Evolutionary conservation across 2,329 filamentous ascomycete species (phyloP), one percentile per base, ranked within the genome.

Genomic region (Beauveria rudraprayagi): DNA sequence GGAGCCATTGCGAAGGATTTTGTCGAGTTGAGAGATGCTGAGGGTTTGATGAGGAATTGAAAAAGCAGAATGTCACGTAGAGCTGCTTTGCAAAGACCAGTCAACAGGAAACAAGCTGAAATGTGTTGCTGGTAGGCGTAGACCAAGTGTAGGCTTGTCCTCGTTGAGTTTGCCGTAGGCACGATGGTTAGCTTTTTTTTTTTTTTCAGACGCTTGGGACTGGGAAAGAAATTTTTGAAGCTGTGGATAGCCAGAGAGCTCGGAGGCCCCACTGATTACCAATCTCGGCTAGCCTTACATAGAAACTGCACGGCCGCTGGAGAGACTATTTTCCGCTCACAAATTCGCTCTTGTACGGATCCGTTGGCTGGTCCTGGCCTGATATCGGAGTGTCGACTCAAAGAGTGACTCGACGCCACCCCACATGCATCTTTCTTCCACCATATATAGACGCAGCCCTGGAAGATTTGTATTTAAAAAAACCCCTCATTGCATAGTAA

Each of bases 211-310:
- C 44, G 60, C 47, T 44, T 55, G 58, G 44, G 55, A 48, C 56
- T 48, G 62, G 64, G 66, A 69, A 71, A 73, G 70, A 74, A 71
- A 70, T 73, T 75, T 75, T 73, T 73, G 70, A 72, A 75, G 71
- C 70, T 72, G 67, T 66, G 63, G 58, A 61, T 60, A 54, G 60
- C 61, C 63, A 56, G 60, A 63, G 65, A 64, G 63, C 64, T 55
- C 37, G 50, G 26, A 19, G 50, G 55, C 41, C 50, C 56, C 55
- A 37, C 50, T 11, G 34, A 59, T 62, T 62, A 10, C 61, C 61
- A 34, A 60, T 19, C 9, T 7, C 5, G 56, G 61, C 17, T 62
- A 62, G 61, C 17, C 7, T 5, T 10, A 14, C 40, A 19, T 5
- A 48, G 28, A 53, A 50, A 40, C 37, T 51, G n/a, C 2, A 37